Evolutionary conservation across 2,329 filamentous ascomycete species (phyloP).

Genomic region (Colletotrichum sp.): DNA sequence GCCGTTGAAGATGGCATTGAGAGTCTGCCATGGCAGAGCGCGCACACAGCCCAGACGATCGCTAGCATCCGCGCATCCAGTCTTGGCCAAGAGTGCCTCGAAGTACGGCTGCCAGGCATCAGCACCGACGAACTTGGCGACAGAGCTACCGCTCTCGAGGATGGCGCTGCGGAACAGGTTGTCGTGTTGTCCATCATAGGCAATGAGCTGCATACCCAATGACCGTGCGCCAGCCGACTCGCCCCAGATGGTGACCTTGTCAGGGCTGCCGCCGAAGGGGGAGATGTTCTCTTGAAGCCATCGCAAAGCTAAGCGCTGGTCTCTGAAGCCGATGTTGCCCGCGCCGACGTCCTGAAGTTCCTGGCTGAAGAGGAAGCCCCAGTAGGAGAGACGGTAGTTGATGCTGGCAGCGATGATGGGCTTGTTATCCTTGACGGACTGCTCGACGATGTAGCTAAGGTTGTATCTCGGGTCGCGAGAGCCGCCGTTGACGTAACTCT

Average conservation of each 20-base stretch:
- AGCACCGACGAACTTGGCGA: conserved; percentile 53
- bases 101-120: conserved; percentile 48
- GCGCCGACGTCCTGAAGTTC: conserved; percentile 60
- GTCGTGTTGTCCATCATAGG: conserved; percentile 66
- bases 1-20: conserved; percentile 51
- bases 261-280: conserved; percentile 68
- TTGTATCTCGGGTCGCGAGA: conserved; percentile 33
- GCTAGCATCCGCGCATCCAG: conserved; percentile 39
- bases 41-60: conserved; percentile 62
- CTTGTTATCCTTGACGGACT: conserved; percentile 47
- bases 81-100: conserved; percentile 17
- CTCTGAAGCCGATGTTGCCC: conserved; percentile 63
- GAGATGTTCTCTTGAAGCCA: conserved; percentile 70
- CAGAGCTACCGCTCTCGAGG: conserved; percentile 64
- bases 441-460: conserved; percentile 35
- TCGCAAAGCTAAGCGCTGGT: conserved; percentile 63
- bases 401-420: conserved; percentile 68
- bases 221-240: conserved; percentile 65
- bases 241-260: conserved; percentile 69
- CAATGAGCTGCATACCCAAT: conserved; percentile 64
- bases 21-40: conserved; percentile 47
- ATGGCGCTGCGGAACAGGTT: conserved; percentile 69
- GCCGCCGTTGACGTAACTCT: conserved; percentile 37
- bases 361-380: conserved; percentile 64
- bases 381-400: conserved; percentile 68